These are phyloP conservation scores for Phialemonium atrogriseum DNA, from an alignment of 2,329 filamentous ascomycete genomes.

Conservation along the genomic window DNA sequence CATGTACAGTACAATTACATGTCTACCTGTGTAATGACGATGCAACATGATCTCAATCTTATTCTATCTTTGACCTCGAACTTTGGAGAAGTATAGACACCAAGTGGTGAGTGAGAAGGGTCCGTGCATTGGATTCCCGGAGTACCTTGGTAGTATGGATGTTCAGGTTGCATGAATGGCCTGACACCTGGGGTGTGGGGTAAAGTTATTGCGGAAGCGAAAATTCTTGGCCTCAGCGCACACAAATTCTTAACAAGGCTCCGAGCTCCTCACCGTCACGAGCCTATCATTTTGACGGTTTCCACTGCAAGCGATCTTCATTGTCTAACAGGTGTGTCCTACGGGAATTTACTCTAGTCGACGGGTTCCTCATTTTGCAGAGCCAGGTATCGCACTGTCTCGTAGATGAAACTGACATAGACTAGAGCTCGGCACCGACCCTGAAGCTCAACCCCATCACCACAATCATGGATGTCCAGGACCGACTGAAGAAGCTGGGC, in stretches of 20 bases:
- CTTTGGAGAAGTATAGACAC: too few species aligned
- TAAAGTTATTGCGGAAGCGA: constrained; percentile 19
- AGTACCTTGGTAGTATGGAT: too few species aligned
- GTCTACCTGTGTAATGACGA: too few species aligned
- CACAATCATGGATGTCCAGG: constrained; percentile 45
- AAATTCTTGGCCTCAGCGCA: constrained; percentile 18
- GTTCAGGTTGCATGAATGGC: too few species aligned
- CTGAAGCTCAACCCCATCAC: constrained; percentile 6
- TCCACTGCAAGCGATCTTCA: constrained; percentile 1
- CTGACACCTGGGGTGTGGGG: too few species aligned
- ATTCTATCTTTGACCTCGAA: too few species aligned
- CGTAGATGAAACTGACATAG: constrained; percentile 7
- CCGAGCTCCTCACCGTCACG: constrained; percentile 11
- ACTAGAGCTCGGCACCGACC: constrained; percentile 8
- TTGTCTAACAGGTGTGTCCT: background rate
- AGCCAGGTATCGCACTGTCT: constrained; percentile 4
- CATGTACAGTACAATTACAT: too few species aligned
- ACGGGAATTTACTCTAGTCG: background rate
- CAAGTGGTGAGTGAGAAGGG: too few species aligned
- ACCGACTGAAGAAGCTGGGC: constrained; percentile 53
- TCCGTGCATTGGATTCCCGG: too few species aligned
- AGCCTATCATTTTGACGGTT: constrained; percentile 13
- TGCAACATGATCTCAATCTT: too few species aligned
- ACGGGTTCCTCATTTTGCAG: constrained; percentile 1
- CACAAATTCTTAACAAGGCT: constrained; percentile 19